These are phyloP conservation scores for Tephrocybe sp. DNA, from an alignment of 768 basidiomycete genomes.

Conservation along the genomic window DNA sequence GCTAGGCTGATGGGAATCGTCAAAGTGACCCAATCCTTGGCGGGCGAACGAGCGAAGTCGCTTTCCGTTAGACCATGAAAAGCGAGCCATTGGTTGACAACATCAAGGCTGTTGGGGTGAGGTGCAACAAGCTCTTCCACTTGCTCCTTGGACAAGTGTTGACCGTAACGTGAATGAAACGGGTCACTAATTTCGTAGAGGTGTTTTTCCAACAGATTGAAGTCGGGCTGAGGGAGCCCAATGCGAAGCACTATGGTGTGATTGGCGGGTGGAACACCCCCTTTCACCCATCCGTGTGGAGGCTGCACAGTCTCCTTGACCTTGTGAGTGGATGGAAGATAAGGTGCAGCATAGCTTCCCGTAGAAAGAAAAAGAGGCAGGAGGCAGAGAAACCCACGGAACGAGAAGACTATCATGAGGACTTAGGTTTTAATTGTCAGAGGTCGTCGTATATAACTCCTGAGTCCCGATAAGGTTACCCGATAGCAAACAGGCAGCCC, in stretches of 20 bases:
- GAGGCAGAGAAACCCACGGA: conserved; percentile 2
- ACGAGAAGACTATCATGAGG: not conserved
- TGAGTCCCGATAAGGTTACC: not conserved
- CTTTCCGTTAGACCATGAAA: conserved; percentile 49
- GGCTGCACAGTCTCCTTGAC: conserved; percentile 18
- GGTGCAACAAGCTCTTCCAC: conserved; percentile 62
- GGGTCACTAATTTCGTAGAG: conserved; percentile 58
- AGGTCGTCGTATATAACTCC: not conserved
- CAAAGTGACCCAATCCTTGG: conserved; percentile 65
- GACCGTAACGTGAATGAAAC: conserved; percentile 48
- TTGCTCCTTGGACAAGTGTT: conserved; percentile 59
- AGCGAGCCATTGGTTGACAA: conserved; percentile 61
- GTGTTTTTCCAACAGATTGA: conserved; percentile 44
- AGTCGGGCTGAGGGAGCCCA: conserved; percentile 53
- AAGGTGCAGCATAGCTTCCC: conserved; percentile 5
- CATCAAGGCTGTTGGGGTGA: conserved; percentile 43
- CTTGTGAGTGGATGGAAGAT: not conserved
- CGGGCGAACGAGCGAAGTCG: conserved; percentile 51
- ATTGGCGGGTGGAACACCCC: conserved; percentile 39
- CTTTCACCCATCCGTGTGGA: conserved; percentile 47
- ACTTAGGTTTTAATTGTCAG: not conserved
- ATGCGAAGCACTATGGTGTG: conserved; percentile 53
- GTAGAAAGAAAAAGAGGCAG: not conserved
- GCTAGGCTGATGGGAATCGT: conserved; percentile 54
- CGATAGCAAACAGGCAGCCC: not conserved